These are phyloP conservation scores for Uronychia binucleata DNA, from an alignment of 73 alveolate species.

Conservation along the genomic window DNA sequence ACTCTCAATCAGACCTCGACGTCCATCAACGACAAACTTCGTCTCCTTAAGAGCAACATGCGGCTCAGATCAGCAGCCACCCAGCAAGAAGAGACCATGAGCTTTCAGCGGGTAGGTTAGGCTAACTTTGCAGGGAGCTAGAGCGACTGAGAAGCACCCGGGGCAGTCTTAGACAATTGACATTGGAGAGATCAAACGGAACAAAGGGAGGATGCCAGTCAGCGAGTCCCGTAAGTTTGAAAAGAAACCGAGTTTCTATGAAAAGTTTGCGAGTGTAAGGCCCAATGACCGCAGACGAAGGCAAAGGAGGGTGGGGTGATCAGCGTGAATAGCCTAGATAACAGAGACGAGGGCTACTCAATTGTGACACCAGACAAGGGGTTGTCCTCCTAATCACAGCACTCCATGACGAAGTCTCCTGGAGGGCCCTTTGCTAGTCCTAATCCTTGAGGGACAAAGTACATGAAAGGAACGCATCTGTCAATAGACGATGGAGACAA, in stretches of 20 bases:
- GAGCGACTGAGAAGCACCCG: too few species aligned
- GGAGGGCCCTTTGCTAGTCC: not conserved
- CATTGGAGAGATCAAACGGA: too few species aligned
- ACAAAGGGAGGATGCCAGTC: too few species aligned
- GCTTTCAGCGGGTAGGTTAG: too few species aligned
- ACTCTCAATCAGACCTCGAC: not conserved
- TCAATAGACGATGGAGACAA: constrained; percentile 10
- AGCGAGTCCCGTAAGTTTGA: too few species aligned
- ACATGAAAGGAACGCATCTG: constrained; percentile 13
- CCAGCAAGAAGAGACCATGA: not conserved
- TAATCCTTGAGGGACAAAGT: constrained; percentile 1
- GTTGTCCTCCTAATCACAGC: not conserved
- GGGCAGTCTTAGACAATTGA: too few species aligned
- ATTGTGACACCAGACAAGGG: not conserved
- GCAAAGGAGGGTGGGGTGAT: not conserved
- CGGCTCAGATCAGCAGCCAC: not conserved
- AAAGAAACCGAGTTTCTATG: not conserved
- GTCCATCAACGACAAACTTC: not conserved
- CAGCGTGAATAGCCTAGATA: too few species aligned
- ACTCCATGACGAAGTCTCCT: not conserved
- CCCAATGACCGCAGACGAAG: not conserved
- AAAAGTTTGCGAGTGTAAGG: not conserved
- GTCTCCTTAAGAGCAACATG: not conserved
- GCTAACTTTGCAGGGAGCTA: too few species aligned
- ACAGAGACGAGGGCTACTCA: too few species aligned